Evolutionary conservation across 129 eudicot species (phyloP), one percentile per base, ranked within the genome.

Genomic region (Silybum marianum): DNA sequence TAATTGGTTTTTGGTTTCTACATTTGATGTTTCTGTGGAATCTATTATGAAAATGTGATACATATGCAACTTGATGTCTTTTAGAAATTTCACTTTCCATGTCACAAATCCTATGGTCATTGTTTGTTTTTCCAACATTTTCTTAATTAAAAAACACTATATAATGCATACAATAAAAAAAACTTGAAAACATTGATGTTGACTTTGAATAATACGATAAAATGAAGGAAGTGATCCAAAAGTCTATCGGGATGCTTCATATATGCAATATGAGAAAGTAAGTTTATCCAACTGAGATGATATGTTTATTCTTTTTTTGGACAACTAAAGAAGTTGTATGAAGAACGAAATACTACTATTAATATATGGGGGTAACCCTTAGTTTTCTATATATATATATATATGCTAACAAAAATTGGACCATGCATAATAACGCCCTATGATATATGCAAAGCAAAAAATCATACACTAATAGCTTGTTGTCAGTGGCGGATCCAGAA

Each of bases 261-360:
- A 98, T 83, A 93, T 96, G 71, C 98, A 93, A 78, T 95, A 93
- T 71, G 98, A 98, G 78, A 93, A 96, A 77, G 98, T 89, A 85
- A 87, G 77, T 54, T 60, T 24, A 23, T 6, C 63, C n/a, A 48
- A 48, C 19, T 48, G 16, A 48, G 1, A 48, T 48, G 12, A 2
- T 48, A 48, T 48, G 19, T 13, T 48, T 12, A 48, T 3, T 48
- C 16, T 2, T 13, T 2, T 48, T 46, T 48, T 48, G 60, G 6
- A 48, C n/a, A 48, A 48, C 12, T 13, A n/a, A 48, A 48, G n/a
- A 48, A 48, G 60, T 12, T 48, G 6, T 14, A 48, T 51, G 63
- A 16, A 51, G 7, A 14, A 18, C 7, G 7, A 51, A 51, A 14
- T 51, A 14, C 63, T 16, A 14, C 63, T 14, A 16, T 42, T 2